Conservation (phyloP, 1,139 yeast species). For the Sugiyamaella castrensis region DNA sequence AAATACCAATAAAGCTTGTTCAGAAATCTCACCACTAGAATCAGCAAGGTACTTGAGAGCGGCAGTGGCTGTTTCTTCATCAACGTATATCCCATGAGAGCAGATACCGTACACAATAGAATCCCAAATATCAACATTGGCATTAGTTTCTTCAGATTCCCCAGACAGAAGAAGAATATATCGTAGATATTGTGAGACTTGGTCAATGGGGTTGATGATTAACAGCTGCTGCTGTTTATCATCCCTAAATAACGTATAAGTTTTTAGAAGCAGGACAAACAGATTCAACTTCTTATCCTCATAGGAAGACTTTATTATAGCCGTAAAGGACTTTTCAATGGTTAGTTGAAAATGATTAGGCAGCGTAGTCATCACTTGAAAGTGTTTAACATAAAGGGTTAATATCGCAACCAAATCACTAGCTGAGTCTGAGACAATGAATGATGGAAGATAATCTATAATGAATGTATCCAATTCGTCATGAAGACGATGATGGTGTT, state of each 20-base stretch:
- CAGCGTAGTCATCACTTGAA: constrained; percentile 9
- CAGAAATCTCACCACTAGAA: background rate
- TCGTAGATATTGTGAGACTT: constrained; percentile 10
- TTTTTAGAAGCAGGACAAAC: constrained; percentile 19
- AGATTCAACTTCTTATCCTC: constrained; percentile 27
- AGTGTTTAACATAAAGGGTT: constrained; percentile 1
- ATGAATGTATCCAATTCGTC: constrained; percentile 15
- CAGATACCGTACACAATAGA: constrained; percentile 18
- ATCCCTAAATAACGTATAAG: constrained; percentile 17
- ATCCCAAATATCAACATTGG: constrained; percentile 23
- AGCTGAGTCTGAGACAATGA: constrained; percentile 23
- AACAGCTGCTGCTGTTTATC: too few species aligned
- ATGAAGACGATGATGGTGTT: constrained; percentile 6
- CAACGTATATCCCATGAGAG: constrained; percentile 24
- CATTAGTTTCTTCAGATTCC: background rate
- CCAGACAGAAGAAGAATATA: constrained; percentile 3
- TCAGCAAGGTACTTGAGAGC: constrained; percentile 20
- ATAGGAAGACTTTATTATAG: constrained; percentile 22
- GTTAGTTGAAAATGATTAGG: constrained; percentile 16
- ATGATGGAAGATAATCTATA: constrained; percentile 18
- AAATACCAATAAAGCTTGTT: background rate
- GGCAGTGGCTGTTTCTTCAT: constrained; percentile 21
- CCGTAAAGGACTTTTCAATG: constrained; percentile 20
- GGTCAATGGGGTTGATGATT: constrained; percentile 20
- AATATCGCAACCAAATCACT: constrained; percentile 18